Base-by-base conservation (phyloP, 345 rosid genomes). In the Citrus reticulata region DNA sequence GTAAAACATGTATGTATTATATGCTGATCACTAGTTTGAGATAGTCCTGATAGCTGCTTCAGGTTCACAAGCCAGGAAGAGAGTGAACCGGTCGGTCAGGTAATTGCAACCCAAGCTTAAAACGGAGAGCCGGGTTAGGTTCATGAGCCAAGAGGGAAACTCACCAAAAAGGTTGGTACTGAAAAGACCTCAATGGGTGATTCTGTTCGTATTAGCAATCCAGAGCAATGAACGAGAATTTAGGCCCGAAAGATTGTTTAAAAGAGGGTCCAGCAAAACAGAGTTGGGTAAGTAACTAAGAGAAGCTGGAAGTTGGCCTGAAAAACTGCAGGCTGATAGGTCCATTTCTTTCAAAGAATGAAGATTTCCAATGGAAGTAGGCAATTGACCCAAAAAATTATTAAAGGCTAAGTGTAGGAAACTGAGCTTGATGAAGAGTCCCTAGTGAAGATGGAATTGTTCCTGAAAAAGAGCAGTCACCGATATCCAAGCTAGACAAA, bases 121-220 rank as follows among this genome's bases (percentile, higher is more conserved):
- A 17, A 0, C 0, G 1, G n/a, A 20, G 32, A 82, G 80, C 2
- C 22, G 68, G 4, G 81, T 39, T 70, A 35, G 60, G 78, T 29
- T 72, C 69, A 72, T 73, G 76, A 42, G 67, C 32, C 10, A 74
- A 68, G 29, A 74, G 35, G 72, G 72, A 78, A 49, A 64, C 54
- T 16, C 68, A 16, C 27, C 22, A 0, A 32, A 3, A 24, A 42
- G 1, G 4, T 39, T 5, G 19, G 10, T 32, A 1, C 0, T 0
- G 0, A 0, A 1, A 4, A 81, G 30, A 42, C 40, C 9, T 29
- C 68, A 22, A 0, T 0, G 0, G 11, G 0, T 0, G 24, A 77
- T 68, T 22, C 1, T 14, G 0, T n/a, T 34, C 0, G 27, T 66
- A 9, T 72, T 79, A 2, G 39, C 40, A 1, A 79, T 34, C 54